These are phyloP conservation scores for Cryphonectria nitschkei DNA, from an alignment of 2,329 filamentous ascomycete species.

Conservation along the genomic window DNA sequence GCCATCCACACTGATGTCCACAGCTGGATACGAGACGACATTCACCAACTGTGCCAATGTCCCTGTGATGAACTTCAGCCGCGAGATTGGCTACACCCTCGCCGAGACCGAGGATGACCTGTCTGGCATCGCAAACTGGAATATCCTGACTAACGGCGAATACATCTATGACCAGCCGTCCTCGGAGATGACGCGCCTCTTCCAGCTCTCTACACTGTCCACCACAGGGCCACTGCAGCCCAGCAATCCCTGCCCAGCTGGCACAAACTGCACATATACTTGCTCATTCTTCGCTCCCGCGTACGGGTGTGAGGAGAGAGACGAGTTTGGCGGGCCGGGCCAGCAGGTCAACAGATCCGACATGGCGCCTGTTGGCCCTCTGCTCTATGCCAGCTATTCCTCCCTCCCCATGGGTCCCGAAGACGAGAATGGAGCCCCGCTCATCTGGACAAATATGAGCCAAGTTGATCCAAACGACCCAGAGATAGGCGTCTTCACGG, in stretches of 20 bases:
- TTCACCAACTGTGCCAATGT: constrained; percentile 21
- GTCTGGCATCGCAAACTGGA: constrained; percentile 28
- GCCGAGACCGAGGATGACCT: constrained; percentile 15
- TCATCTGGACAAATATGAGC: constrained; percentile 27
- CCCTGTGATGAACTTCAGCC: constrained; percentile 25
- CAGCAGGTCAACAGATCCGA: constrained; percentile 22
- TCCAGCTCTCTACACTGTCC: constrained; percentile 25
- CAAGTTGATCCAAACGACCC: constrained; percentile 9
- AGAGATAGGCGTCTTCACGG: constrained; percentile 24
- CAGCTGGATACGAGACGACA: constrained; percentile 11
- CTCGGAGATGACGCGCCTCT: constrained; percentile 20
- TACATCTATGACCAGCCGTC: constrained; percentile 25
- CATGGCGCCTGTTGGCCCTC: constrained; percentile 20
- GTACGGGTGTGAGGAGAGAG: constrained; percentile 26
- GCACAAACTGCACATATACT: constrained; percentile 25
- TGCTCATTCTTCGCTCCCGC: constrained; percentile 21
- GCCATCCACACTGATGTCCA: constrained; percentile 26
- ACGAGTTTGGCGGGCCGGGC: constrained; percentile 25
- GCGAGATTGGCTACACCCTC: constrained; percentile 26
- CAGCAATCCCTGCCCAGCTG: constrained; percentile 26
- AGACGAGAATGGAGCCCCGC: constrained; percentile 22
- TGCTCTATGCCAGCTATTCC: constrained; percentile 29
- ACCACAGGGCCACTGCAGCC: constrained; percentile 20
- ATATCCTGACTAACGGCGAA: constrained; percentile 3
- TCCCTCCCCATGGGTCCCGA: constrained; percentile 26